phyloP scores from a whole-genome alignment of 176 grass and related monocot genomes.

The Secale cereale region DNA sequence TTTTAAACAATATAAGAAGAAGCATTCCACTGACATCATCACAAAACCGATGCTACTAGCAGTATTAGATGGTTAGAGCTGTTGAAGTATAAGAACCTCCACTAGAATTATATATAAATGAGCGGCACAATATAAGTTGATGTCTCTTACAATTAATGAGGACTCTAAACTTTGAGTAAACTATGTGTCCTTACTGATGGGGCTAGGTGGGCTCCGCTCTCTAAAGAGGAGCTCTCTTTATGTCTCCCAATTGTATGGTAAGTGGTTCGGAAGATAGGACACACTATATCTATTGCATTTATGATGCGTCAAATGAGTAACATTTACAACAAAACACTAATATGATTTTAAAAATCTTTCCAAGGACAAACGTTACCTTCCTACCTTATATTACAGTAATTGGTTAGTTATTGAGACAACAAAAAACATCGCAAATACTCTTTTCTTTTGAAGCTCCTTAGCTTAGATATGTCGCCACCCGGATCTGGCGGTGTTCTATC shows the following conservation, averaged over 20 bases:
- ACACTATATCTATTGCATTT: conserved; percentile 40
- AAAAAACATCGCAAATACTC: conserved; percentile 56
- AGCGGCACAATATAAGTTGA: not conserved
- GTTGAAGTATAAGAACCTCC: conserved; percentile 20
- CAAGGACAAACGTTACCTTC: conserved; percentile 45
- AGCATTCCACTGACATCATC: conserved; percentile 16
- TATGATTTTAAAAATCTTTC: conserved; percentile 48
- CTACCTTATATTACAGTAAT: conserved; percentile 73
- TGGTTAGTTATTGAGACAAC: conserved; percentile 43
- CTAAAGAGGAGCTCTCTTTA: conserved; percentile 22
- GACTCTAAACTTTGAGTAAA: conserved; percentile 24
- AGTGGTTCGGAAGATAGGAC: conserved; percentile 18
- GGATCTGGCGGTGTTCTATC: no score
- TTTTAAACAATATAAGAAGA: no score
- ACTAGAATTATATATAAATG: conserved; percentile 21
- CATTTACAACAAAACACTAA: conserved; percentile 41
- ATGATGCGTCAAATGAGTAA: not conserved
- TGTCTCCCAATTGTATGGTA: conserved; percentile 28
- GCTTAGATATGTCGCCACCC: conserved; percentile 49
- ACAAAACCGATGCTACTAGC: conserved; percentile 24
- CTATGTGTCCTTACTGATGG: conserved; percentile 18
- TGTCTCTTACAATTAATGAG: conserved; percentile 30
- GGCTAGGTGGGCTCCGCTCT: conserved; percentile 24
- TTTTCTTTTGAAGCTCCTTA: conserved; percentile 63
- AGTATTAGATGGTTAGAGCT: conserved; percentile 13